Conservation (phyloP, 805 yeast genomes). For the Barnettozyma sucrosica region DNA sequence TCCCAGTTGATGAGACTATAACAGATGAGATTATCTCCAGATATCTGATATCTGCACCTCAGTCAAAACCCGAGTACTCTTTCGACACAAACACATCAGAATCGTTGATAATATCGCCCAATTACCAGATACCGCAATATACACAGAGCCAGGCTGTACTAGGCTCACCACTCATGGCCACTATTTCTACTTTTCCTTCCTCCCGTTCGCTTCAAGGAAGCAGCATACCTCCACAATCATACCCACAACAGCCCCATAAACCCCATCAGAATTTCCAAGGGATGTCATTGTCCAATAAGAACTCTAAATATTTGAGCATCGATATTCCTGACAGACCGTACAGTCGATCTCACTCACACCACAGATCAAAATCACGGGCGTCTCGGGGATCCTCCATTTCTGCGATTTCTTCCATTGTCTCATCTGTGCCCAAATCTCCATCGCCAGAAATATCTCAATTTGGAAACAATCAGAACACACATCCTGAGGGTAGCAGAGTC, state of each 20-base stretch:
- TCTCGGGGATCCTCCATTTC: conserved; percentile 27
- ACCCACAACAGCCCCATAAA: not conserved
- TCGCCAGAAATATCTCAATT: conserved; percentile 14
- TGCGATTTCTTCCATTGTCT: conserved; percentile 25
- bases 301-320: conserved; percentile 25
- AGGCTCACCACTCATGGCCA: not conserved
- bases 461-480: conserved; percentile 4
- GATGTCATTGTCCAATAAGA: conserved; percentile 18
- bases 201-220: not conserved
- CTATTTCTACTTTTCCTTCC: not conserved
- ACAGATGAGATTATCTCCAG: conserved; percentile 19
- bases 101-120: conserved; percentile 9
- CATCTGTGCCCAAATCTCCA: conserved; percentile 25
- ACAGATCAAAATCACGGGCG: conserved; percentile 5
- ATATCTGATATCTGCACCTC: conserved; percentile 12
- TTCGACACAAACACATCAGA: conserved; percentile 2
- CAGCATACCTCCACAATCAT: not conserved
- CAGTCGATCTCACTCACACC: conserved; percentile 2
- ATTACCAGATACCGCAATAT: conserved; percentile 6
- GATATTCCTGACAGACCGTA: conserved; percentile 13
- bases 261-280: not conserved
- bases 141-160: not conserved
- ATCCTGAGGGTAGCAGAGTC: conserved; percentile 3
- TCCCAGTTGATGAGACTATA: conserved; percentile 20
- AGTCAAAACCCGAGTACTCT: not conserved